phyloP scores from a whole-genome alignment of 2,329 filamentous ascomycete species.

The Basipetospora chlamydospora region DNA sequence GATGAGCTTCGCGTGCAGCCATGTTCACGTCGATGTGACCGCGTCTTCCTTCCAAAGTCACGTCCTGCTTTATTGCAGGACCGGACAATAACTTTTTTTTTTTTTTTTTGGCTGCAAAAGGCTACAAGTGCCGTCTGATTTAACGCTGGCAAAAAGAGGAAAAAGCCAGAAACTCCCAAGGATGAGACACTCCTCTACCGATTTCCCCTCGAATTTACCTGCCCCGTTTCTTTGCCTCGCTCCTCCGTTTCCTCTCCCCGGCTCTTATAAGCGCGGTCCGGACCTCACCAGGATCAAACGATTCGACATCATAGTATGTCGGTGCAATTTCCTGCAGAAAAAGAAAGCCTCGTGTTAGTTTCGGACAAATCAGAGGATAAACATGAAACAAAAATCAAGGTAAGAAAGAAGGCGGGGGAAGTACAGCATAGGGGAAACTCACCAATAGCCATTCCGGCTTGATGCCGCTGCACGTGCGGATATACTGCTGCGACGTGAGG shows the following conservation, averaged over 20 bases:
- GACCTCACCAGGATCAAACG: constrained; percentile 77
- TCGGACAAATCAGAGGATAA: too few species aligned
- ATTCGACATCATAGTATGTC: constrained; percentile 73
- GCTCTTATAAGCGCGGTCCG: constrained; percentile 49
- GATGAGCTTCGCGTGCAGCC: too few species aligned
- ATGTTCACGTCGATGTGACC: too few species aligned
- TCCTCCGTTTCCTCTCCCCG: constrained; percentile 44
- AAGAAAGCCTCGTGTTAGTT: constrained; percentile 1
- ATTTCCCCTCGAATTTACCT: too few species aligned
- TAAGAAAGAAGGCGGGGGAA: background rate
- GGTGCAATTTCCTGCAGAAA: constrained; percentile 69
- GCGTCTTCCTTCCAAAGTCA: too few species aligned
- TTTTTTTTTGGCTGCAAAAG: too few species aligned
- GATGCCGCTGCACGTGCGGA: constrained; percentile 82
- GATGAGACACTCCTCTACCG: too few species aligned
- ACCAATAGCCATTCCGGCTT: constrained; percentile 90
- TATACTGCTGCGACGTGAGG: constrained; percentile 94
- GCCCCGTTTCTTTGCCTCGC: constrained; percentile 37
- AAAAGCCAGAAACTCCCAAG: too few species aligned
- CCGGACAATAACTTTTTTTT: too few species aligned
- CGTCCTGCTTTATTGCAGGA: too few species aligned
- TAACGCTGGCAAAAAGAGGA: too few species aligned
- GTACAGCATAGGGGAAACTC: constrained; percentile 20
- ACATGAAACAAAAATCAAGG: constrained; percentile 2
- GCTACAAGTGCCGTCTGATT: too few species aligned